These are phyloP conservation scores for Flaveria floridana DNA, from an alignment of 140 eudicot species.

Conservation along the genomic window DNA sequence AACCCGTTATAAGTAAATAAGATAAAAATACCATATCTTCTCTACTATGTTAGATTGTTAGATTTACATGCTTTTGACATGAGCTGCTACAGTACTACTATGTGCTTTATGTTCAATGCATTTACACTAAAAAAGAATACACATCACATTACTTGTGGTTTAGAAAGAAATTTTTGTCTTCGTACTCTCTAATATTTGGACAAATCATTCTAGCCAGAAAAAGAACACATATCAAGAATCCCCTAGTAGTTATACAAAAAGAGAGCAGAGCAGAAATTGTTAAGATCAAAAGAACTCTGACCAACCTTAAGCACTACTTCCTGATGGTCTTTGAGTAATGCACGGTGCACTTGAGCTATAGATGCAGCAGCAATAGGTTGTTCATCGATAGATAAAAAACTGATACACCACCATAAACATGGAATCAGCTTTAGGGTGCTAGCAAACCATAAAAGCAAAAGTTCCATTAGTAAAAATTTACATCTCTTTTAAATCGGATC, in stretches of 20 bases:
- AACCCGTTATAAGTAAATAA: neutral
- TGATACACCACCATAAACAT: conserved; percentile 31
- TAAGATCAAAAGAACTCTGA: neutral
- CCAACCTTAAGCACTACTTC: conserved; percentile 95
- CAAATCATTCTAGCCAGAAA: neutral
- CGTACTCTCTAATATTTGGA: conserved; percentile 6
- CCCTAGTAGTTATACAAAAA: neutral
- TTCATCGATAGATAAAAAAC: conserved; percentile 79
- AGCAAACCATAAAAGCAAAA: conserved; percentile 8
- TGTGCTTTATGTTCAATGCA: conserved; percentile 10
- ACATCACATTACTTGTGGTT: conserved; percentile 7
- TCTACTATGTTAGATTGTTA: conserved; percentile 4
- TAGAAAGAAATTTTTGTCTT: neutral
- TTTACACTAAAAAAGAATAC: neutral
- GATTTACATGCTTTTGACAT: conserved; percentile 5
- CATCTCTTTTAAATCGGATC: conserved; percentile 64
- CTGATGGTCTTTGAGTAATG: conserved; percentile 58
- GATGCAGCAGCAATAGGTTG: conserved; percentile 97
- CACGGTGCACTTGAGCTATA: conserved; percentile 96
- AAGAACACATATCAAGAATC: conserved; percentile 9
- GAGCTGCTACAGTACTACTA: neutral
- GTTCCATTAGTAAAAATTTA: conserved; percentile 45
- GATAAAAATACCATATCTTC: conserved; percentile 4
- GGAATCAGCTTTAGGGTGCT: conserved; percentile 20
- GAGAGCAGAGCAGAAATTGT: conserved; percentile 6